Evolutionary conservation across 805 yeast genomes (phyloP).

Genomic region (Suhomyces sp.): DNA sequence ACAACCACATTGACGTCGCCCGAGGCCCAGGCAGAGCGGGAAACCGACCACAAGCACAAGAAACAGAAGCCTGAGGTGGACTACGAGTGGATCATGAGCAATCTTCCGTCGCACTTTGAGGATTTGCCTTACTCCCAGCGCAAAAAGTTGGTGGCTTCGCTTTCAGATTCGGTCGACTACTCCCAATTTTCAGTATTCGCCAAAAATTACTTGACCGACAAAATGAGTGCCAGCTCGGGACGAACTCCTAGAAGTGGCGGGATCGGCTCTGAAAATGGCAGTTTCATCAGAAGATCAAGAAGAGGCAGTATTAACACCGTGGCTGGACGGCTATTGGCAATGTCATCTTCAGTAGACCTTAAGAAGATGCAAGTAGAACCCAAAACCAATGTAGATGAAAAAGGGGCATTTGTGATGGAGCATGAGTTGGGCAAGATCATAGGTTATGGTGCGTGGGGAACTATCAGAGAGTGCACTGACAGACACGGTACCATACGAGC

Average conservation of each 20-base stretch:
- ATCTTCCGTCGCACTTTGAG: constrained; percentile 51
- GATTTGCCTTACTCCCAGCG: constrained; percentile 62
- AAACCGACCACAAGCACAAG: constrained; percentile 17
- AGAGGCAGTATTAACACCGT: constrained; percentile 35
- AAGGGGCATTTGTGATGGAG: constrained; percentile 64
- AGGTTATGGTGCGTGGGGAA: constrained; percentile 91
- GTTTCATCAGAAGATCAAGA: constrained; percentile 30
- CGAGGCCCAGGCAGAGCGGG: background rate
- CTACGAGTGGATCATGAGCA: constrained; percentile 41
- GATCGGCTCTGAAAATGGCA: constrained; percentile 19
- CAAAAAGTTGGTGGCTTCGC: constrained; percentile 41
- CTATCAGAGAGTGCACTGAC: constrained; percentile 64
- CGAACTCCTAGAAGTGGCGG: constrained; percentile 18
- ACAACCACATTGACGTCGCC: constrained; percentile 10
- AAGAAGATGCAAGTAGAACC: constrained; percentile 24
- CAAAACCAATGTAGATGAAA: constrained; percentile 51
- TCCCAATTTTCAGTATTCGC: constrained; percentile 43
- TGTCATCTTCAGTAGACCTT: constrained; percentile 36
- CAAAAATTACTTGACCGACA: constrained; percentile 30
- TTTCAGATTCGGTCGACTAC: constrained; percentile 40
- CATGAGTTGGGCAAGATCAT: constrained; percentile 68
- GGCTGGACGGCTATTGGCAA: constrained; percentile 39
- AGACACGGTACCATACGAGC: constrained; percentile 45
- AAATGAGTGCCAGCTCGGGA: constrained; percentile 17
- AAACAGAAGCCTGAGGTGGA: constrained; percentile 29